Evolutionary conservation across 2,329 filamentous ascomycete species (phyloP), one percentile per base, ranked within the genome.

Genomic region (Aspergillus sp.): DNA sequence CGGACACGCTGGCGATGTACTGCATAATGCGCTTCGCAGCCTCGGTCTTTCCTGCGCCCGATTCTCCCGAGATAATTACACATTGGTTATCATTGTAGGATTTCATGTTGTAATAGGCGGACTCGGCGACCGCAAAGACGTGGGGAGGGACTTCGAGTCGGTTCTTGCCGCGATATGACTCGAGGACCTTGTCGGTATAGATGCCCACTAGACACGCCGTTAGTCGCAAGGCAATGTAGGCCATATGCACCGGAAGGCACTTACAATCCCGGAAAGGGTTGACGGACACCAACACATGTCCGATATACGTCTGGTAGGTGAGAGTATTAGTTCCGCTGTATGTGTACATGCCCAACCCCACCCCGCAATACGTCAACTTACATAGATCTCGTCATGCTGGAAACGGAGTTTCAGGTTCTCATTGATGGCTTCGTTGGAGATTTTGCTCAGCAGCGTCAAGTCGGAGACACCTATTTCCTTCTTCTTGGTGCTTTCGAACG

Each of bases 91-190:
- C 94, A 68, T 91, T 91, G 81, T 99, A 99, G 44, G 92, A 93
- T 74, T 97, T 97, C 94, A 99, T 97, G 79, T 99, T 97, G 79
- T 97, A 97, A 79, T 99, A 99, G 50, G 92, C 76, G 6, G 93
- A 88, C 76, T 99, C 94, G 69, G 94, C 94, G 67, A 99, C 94
- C 56, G 91, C 93, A 72, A 97, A 99, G 63, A 99, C 94, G 74
- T 99, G 94, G 7, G 94, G 94, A 23, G 91, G 89, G 78, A 85
- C 81, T 76, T 99, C 94, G 60, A 99, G 83, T 60, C 94, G 86
- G 77, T 99, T 99, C 81, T 97, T 97, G 63, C 93, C 93, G 76
- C 87, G 88, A 79, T 99, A 99, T 68, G 89, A 93, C 45, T 96
- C 87, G 67, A 99, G 84, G 53, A 97, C 91, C 67, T 88, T 79